Conservation (phyloP, 371 early-diverging fungal species). For the Apophysomyces elegans region DNA sequence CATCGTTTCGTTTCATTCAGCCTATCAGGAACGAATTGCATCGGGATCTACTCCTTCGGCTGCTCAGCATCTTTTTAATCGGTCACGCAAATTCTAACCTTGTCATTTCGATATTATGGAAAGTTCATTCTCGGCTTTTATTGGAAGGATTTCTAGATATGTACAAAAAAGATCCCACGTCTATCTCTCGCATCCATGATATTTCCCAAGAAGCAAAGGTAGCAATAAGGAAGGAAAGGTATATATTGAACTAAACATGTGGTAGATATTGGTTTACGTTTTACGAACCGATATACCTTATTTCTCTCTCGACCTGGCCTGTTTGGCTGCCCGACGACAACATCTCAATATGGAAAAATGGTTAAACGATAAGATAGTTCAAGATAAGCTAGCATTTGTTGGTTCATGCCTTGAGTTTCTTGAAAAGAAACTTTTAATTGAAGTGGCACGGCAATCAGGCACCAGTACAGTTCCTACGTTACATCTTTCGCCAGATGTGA, state of each 20-base stretch:
- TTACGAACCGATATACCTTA: conserved; percentile 69
- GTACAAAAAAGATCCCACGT: conserved; percentile 75
- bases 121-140: conserved; percentile 61
- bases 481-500: conserved; percentile 70
- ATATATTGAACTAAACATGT: not conserved
- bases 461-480: conserved; percentile 44
- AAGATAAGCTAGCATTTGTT: conserved; percentile 71
- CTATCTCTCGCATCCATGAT: conserved; percentile 78
- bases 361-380: conserved; percentile 71
- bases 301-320: conserved; percentile 84
- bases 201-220: conserved; percentile 84
- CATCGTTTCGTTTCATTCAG: conserved; percentile 12
- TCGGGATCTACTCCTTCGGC: conserved; percentile 66
- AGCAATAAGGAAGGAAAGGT: conserved; percentile 11
- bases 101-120: conserved; percentile 79
- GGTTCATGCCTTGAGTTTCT: conserved; percentile 78
- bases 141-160: conserved; percentile 74
- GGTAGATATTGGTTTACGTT: conserved; percentile 71
- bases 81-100: conserved; percentile 75
- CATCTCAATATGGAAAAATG: conserved; percentile 87
- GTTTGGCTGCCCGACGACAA: conserved; percentile 81
- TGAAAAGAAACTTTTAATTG: conserved; percentile 66
- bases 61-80: conserved; percentile 74
- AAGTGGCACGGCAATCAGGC: conserved; percentile 47
- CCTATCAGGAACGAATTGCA: conserved; percentile 68